Base-by-base conservation (phyloP, 257 asterid species). In the Parsonsia alboflavescens region DNA sequence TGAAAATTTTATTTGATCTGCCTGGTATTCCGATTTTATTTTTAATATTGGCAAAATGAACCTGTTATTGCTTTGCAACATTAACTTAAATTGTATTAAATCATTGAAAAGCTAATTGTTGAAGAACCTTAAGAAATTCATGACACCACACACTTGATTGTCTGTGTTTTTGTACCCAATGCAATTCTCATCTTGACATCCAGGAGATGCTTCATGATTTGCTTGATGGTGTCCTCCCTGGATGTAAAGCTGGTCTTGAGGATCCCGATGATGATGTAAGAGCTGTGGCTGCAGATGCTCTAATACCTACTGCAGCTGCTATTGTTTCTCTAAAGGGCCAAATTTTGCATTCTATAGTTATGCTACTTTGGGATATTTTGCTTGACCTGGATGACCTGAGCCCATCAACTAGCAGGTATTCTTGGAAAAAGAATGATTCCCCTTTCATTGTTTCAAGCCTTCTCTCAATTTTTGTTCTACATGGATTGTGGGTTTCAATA, bases 221-320 rank as follows among this genome's bases (percentile, higher is more conserved):
- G 85, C 94, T 95, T 81, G 89, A 83, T 54, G 74, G 74, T 82
- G 90, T 95, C 70, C 91, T 95, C 61, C 98, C 99, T 71, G 96
- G 97, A 53, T 95, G 99, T 85, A 92, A 86, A 86, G 83, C 87
- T 83, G 99, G 99, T 72, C 97, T 95, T 74, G 99, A 95, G 83
- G 99, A 95, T 84, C 97, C 99, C 62, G 99, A 95, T 81, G 99
- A 95, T 86, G 99, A 95, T 79, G 99, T 95, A 53, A 91, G 99
- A 84, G 99, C 99, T 62, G 99, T 95, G 79, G 98, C 99, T 73
- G 99, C 99, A 19, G 99, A 95, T 82, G 93, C 98, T 74, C 78
- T 95, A 71, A 82, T 95, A 77, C 99, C 99, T 73, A 81, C 98
- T 79, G 92, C 98, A 52, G 82, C 89, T 57, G 86, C 97, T 81